Evolutionary conservation across 1,139 yeast species (phyloP).

Genomic region (Dujonia santamariae): DNA sequence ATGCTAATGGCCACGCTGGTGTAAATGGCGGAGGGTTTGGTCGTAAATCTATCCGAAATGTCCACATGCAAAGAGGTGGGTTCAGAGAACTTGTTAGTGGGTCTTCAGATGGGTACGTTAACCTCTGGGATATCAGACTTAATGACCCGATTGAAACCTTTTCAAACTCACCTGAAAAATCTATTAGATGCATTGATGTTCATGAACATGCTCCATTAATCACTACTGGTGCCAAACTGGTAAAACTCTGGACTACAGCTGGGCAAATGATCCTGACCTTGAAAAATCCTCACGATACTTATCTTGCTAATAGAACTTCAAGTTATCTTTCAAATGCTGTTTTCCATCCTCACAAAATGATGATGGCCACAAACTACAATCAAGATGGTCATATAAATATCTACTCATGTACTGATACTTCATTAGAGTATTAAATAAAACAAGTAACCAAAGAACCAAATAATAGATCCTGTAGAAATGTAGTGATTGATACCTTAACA

Average conservation of each 20-base stretch:
- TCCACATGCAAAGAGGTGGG: conserved; percentile 97
- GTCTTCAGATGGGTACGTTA: conserved; percentile 76
- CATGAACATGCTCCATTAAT: conserved; percentile 97
- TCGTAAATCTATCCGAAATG: conserved; percentile 75
- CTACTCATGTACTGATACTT: conserved; percentile 44
- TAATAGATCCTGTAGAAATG: not conserved
- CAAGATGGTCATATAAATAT: conserved; percentile 76
- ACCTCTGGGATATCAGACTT: conserved; percentile 84
- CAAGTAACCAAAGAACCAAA: not conserved
- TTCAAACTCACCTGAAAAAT: conserved; percentile 53
- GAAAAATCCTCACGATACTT: conserved; percentile 49
- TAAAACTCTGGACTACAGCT: conserved; percentile 84
- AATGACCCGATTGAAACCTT: conserved; percentile 70
- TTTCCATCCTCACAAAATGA: conserved; percentile 94
- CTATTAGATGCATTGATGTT: conserved; percentile 71
- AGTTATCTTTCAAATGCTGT: conserved; percentile 62
- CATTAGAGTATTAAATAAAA: conserved; percentile 39
- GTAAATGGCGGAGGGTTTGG: conserved; percentile 29
- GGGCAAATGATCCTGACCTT: conserved; percentile 71
- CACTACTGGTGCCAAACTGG: conserved; percentile 78
- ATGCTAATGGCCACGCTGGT: conserved; percentile 5
- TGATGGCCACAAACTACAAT: conserved; percentile 80
- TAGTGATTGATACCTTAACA: not conserved
- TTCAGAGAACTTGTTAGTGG: conserved; percentile 86
- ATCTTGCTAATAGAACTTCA: conserved; percentile 44